Evolutionary conservation across 1,139 yeast genomes (phyloP).

Genomic region (Pichia sp.): DNA sequence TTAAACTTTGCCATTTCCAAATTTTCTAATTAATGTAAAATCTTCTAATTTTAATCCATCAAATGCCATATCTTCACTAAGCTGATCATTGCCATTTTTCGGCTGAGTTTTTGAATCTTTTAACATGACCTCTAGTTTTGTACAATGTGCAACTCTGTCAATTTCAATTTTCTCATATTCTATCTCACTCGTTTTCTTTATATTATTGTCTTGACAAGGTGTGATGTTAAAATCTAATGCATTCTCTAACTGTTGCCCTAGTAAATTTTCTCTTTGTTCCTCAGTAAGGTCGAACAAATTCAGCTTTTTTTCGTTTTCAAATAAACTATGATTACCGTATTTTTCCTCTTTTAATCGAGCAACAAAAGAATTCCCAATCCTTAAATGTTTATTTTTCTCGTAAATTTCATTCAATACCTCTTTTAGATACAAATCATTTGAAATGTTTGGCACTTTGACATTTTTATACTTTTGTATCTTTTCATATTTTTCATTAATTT

Average conservation of each 20-base stretch:
- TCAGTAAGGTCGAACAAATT: not conserved
- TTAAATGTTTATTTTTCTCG: constrained; percentile 1
- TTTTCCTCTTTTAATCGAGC: not conserved
- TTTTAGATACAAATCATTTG: constrained; percentile 10
- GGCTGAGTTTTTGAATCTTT: not conserved
- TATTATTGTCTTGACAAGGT: constrained; percentile 17
- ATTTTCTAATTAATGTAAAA: constrained; percentile 14
- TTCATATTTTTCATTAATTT: constrained; percentile 3
- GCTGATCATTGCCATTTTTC: not conserved
- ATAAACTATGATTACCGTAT: constrained; percentile 2
- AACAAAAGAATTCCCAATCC: constrained; percentile 5
- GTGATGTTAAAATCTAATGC: constrained; percentile 14
- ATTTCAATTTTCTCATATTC: constrained; percentile 11
- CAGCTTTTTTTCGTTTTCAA: constrained; percentile 7
- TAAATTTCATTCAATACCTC: constrained; percentile 9
- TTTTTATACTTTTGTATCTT: constrained; percentile 10
- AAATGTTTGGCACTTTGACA: constrained; percentile 11
- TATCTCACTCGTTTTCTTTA: not conserved
- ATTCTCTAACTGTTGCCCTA: not conserved
- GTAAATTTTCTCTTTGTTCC: constrained; percentile 4
- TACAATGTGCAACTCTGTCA: not conserved
- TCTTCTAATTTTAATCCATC: constrained; percentile 17
- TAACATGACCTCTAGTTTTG: constrained; percentile 14
- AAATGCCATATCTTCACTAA: constrained; percentile 12
- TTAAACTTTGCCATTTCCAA: constrained; percentile 5